Evolutionary conservation across 768 basidiomycete genomes (phyloP), one percentile per base, ranked within the genome.

Genomic region (Omphalotus guepiniiformis): DNA sequence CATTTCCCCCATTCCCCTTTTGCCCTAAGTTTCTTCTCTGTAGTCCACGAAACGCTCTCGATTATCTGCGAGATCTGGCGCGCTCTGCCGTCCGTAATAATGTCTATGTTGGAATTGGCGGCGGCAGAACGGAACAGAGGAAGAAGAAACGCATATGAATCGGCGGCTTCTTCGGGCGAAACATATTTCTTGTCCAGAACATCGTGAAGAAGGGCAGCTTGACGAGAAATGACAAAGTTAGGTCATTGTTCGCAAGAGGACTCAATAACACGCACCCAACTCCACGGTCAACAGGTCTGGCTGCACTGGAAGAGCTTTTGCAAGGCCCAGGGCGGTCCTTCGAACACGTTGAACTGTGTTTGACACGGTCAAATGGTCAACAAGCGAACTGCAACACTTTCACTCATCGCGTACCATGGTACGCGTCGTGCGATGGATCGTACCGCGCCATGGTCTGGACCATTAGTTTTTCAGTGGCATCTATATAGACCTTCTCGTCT

Each of bases 171-270:
- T 46, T 70, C 72, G 11, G 72, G 62, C 2, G 81, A 68, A 15
- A 83, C 82, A 58, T 92, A 90, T 70, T 92, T 91, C 68, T 86
- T 88, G 75, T 91, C 88, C 27, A 89, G 69, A 34, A 93, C 75
- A 63, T 95, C 92, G 58, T 94, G 93, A 37, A 94, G 77, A 30
- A 95, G 76, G n/a, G 93, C 86, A 25, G 87, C 85, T 78, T 51
- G 19, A 48, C 53, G 23, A 19, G 34, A 26, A 18, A 47, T 53
- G 18, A n/a, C 30, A 27, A 55, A 39, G 16, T 35, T 42, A 39
- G 49, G 52, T 50, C 62, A 39, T 60, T 57, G 21, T 70, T 49
- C 43, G 67, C 66, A 13, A 49, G 16, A 48, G 62, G 68, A 16
- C 26, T 16, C 18, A 13, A 7, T 42, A 23, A 27, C 21, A 56